A percentile compares a stretch with the other conserved stretches of the same genome.
phyloP scores from a whole-genome alignment of 768 basidiomycete species.

The Russula ochroleuca region DNA sequence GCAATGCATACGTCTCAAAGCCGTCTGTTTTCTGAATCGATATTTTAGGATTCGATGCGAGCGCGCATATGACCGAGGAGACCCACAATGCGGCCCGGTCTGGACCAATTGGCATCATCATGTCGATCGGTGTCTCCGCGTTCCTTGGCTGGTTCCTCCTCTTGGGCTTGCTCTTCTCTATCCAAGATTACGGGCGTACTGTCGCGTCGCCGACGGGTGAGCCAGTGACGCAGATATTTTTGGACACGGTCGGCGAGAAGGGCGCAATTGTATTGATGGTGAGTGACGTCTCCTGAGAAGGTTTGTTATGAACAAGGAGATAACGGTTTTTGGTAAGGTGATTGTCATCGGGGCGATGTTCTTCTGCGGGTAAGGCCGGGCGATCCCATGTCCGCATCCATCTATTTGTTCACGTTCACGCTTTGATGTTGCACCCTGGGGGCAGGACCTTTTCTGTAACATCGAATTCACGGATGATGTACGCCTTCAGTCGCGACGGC shows the following conservation, averaged over 20 bases:
- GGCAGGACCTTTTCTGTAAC: slow-evolving; percentile 70
- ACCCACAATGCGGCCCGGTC: slow-evolving; percentile 59
- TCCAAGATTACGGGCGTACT: slow-evolving; percentile 62
- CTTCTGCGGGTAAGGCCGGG: slow-evolving; percentile 52
- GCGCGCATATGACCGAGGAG: slow-evolving; percentile 77
- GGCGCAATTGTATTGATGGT: slow-evolving; percentile 76
- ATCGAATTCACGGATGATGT: slow-evolving; percentile 81
- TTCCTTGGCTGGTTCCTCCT: slow-evolving; percentile 74
- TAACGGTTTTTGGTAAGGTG: slow-evolving; percentile 36
- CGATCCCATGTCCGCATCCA: background rate
- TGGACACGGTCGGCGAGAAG: slow-evolving; percentile 68
- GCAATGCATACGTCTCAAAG: slow-evolving; percentile 9
- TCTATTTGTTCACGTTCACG: background rate
- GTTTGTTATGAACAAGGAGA: background rate
- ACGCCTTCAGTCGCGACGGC: slow-evolving; percentile 72
- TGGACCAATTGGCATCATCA: slow-evolving; percentile 62
- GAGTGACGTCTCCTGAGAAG: slow-evolving; percentile 4
- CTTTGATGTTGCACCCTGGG: background rate
- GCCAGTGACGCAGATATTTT: slow-evolving; percentile 74
- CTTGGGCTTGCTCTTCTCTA: slow-evolving; percentile 67
- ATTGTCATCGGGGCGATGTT: slow-evolving; percentile 71
- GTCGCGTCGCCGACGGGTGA: slow-evolving; percentile 53
- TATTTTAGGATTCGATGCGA: slow-evolving; percentile 61
- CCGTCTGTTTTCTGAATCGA: background rate
- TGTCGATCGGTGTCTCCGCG: slow-evolving; percentile 68